A percentile compares a stretch with the other conserved stretches of the same genome.
phyloP scores from a whole-genome alignment of 164 flowering plant species.

The Stephania yunnanensis region DNA sequence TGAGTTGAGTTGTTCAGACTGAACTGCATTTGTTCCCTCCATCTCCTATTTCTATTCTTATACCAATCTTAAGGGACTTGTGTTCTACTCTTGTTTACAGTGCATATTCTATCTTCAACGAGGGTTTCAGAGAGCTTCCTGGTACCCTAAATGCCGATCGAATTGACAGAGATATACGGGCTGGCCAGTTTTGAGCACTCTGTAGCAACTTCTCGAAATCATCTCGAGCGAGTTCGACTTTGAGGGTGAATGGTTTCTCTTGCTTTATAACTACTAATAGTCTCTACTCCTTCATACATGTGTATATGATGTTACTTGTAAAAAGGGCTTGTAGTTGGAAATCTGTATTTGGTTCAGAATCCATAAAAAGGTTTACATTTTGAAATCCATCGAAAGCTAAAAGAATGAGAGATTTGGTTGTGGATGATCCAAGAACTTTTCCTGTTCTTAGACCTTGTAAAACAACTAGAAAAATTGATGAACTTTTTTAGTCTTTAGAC shows the following conservation, averaged over 20 bases:
- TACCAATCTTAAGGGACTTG: neutral
- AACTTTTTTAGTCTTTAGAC: too few species aligned
- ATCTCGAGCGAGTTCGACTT: neutral
- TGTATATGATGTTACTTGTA: neutral
- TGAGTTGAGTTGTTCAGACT: neutral
- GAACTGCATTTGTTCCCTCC: neutral
- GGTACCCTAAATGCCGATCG: conserved; percentile 95
- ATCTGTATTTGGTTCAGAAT: neutral
- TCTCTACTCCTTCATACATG: neutral
- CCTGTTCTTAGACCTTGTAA: too few species aligned
- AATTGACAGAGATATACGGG: conserved; percentile 75
- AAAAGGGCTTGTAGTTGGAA: neutral
- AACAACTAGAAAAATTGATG: too few species aligned
- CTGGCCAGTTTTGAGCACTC: conserved; percentile 69
- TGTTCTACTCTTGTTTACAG: conserved; percentile 35
- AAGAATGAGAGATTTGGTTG: too few species aligned
- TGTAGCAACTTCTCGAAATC: neutral
- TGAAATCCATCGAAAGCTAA: too few species aligned
- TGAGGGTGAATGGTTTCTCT: neutral
- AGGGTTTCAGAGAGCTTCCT: conserved; percentile 90
- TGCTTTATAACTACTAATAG: neutral
- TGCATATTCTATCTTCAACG: conserved; percentile 95
- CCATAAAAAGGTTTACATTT: too few species aligned
- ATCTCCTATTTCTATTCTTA: neutral
- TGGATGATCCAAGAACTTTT: too few species aligned